A percentile compares a stretch with the other conserved stretches of the same genome.
Conservation (phyloP, 805 yeast species). For the Millerozyma miso region DNA sequence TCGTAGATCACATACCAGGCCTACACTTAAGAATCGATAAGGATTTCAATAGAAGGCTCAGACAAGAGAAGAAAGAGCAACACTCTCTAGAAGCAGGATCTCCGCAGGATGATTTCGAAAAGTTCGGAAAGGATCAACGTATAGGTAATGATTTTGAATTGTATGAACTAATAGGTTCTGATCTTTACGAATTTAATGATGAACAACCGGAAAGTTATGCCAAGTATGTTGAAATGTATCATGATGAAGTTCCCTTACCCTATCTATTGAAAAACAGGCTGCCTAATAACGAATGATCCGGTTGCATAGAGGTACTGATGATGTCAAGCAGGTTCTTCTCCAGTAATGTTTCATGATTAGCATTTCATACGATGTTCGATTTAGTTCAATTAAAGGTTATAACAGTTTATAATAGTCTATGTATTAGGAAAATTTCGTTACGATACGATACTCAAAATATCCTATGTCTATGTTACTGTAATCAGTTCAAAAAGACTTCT, state of each 20-base stretch:
- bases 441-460: too few species aligned
- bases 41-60: constrained; percentile 27
- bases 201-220: constrained; percentile 38
- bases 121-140: background rate
- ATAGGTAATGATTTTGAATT: constrained; percentile 15
- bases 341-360: too few species aligned
- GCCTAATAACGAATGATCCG: too few species aligned
- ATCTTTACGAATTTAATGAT: constrained; percentile 36
- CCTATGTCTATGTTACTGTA: too few species aligned
- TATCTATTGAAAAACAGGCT: too few species aligned
- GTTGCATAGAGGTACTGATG: too few species aligned
- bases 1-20: constrained; percentile 38
- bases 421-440: too few species aligned
- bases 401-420: too few species aligned
- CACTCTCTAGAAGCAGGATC: constrained; percentile 9
- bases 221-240: constrained; percentile 29
- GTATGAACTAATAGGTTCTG: constrained; percentile 34
- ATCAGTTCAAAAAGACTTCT: background rate
- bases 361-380: too few species aligned
- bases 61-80: constrained; percentile 12
- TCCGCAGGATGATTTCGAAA: constrained; percentile 2
- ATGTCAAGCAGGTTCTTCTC: too few species aligned
- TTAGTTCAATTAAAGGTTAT: too few species aligned
- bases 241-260: background rate
- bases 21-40: constrained; percentile 40